phyloP scores from a whole-genome alignment of 2,329 filamentous ascomycete species.

The Aureobasidium sp. region DNA sequence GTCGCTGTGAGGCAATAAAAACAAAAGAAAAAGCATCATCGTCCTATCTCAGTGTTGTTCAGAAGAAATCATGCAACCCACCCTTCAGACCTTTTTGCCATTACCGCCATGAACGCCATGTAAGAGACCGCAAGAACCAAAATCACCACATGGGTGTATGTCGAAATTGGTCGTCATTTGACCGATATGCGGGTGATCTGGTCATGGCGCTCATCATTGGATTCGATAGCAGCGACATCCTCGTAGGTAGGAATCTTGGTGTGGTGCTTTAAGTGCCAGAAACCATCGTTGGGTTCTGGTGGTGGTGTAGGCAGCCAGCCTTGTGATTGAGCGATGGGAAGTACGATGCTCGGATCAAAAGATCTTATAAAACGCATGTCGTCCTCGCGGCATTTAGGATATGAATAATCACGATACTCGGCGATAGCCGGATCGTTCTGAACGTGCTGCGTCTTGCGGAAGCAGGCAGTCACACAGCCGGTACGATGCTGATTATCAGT shows the following conservation, averaged over 20 bases:
- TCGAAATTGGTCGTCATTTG: slow-evolving; percentile 10
- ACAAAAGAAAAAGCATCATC: not conserved
- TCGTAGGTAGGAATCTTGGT: not conserved
- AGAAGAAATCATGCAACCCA: not conserved
- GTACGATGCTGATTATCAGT: slow-evolving; percentile 57
- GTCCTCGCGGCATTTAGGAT: slow-evolving; percentile 42
- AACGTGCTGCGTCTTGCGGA: slow-evolving; percentile 69
- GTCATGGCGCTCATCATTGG: not conserved
- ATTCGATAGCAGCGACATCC: slow-evolving; percentile 3
- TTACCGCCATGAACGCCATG: slow-evolving; percentile 1
- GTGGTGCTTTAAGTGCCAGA: slow-evolving; percentile 1
- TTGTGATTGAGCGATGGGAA: slow-evolving; percentile 13
- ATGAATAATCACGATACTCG: slow-evolving; percentile 64
- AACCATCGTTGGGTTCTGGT: slow-evolving; percentile 10
- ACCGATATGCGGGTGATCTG: not conserved
- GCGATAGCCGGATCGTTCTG: slow-evolving; percentile 53
- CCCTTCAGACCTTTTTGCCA: not conserved
- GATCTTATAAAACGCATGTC: slow-evolving; percentile 39
- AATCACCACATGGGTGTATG: not conserved
- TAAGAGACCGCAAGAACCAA: not conserved
- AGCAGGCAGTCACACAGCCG: slow-evolving; percentile 75
- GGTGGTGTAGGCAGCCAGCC: slow-evolving; percentile 16
- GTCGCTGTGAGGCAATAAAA: not conserved
- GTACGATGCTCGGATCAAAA: slow-evolving; percentile 11
- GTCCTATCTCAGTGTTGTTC: not conserved